Evolutionary conservation across 2,329 filamentous ascomycete species (phyloP).

Genomic region (Xylariomycetidae sp.): DNA sequence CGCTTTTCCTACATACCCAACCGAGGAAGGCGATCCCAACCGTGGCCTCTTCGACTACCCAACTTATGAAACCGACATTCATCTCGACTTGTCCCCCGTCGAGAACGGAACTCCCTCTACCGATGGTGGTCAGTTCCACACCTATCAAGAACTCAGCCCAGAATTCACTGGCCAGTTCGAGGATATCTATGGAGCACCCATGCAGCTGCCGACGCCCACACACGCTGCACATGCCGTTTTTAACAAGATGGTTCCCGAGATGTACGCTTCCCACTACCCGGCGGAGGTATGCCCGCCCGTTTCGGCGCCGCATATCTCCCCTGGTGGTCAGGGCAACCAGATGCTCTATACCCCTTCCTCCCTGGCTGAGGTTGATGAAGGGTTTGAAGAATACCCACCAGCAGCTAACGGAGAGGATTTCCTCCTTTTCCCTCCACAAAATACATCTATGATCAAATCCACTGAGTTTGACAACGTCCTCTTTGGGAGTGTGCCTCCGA

Average conservation of each 20-base stretch:
- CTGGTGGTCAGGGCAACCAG: constrained; percentile 61
- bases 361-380: constrained; percentile 59
- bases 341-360: constrained; percentile 67
- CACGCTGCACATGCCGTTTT: constrained; percentile 32
- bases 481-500: constrained; percentile 45
- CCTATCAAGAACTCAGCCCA: constrained; percentile 54
- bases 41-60: constrained; percentile 37
- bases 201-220: constrained; percentile 51
- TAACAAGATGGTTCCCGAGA: constrained; percentile 39
- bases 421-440: constrained; percentile 54
- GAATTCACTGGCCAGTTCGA: constrained; percentile 59
- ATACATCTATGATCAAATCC: constrained; percentile 33
- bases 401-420: constrained; percentile 54
- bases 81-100: constrained; percentile 37
- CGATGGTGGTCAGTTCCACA: constrained; percentile 46
- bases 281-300: constrained; percentile 36
- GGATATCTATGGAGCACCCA: constrained; percentile 56
- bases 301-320: constrained; percentile 57
- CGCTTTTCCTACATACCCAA: constrained; percentile 47
- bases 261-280: constrained; percentile 35
- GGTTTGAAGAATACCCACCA: constrained; percentile 51
- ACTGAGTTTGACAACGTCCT: constrained; percentile 37
- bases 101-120: constrained; percentile 49
- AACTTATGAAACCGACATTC: constrained; percentile 30
- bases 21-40: constrained; percentile 41